Conservation (phyloP, 805 yeast species). For the Yamadazyma endophytica region DNA sequence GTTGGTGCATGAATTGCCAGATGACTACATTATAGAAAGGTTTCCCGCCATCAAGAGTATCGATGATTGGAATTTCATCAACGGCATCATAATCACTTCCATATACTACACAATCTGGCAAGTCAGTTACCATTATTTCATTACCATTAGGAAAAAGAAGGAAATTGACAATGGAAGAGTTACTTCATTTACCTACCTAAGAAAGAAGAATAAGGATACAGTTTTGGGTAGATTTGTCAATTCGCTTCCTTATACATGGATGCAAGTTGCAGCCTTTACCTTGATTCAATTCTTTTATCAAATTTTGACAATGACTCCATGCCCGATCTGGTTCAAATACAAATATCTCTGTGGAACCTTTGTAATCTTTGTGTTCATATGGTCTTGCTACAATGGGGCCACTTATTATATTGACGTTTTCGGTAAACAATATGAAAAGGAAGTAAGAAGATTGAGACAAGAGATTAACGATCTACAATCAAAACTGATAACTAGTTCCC, state of each 20-base stretch:
- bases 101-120: conserved; percentile 88
- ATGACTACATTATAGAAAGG: conserved; percentile 47
- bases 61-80: conserved; percentile 61
- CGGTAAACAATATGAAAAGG: conserved; percentile 86
- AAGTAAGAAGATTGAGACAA: conserved; percentile 62
- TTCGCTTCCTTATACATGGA: conserved; percentile 70
- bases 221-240: conserved; percentile 75
- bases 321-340: conserved; percentile 83
- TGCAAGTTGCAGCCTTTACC: conserved; percentile 86
- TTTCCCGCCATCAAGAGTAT: conserved; percentile 79
- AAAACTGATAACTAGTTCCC: not conserved
- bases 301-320: conserved; percentile 76
- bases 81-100: conserved; percentile 75
- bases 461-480: conserved; percentile 67
- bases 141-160: conserved; percentile 73
- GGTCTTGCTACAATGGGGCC: conserved; percentile 91
- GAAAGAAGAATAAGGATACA: conserved; percentile 63
- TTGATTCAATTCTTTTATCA: conserved; percentile 85
- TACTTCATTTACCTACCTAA: conserved; percentile 82
- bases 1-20: conserved; percentile 71
- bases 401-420: conserved; percentile 89
- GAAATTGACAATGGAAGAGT: conserved; percentile 82
- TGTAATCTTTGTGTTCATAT: conserved; percentile 65
- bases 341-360: conserved; percentile 65
- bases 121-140: conserved; percentile 82